Percentiles rank a stretch among this genome's conserved stretches.
These are phyloP conservation scores for Diaporthe amygdali DNA, from an alignment of 2,329 filamentous ascomycete species.

Conservation along the genomic window DNA sequence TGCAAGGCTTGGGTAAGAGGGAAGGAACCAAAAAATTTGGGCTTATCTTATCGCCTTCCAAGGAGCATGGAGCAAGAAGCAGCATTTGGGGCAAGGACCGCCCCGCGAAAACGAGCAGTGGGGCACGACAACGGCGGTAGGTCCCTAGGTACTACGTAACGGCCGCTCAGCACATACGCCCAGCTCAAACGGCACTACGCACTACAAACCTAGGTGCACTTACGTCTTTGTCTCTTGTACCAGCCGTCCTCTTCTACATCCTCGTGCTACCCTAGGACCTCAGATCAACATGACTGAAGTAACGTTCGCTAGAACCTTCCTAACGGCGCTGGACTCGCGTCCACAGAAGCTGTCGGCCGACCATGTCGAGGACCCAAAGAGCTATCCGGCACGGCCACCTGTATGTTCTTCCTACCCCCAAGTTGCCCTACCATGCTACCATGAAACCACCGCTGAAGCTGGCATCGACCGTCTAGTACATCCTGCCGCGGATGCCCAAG, in stretches of 20 bases:
- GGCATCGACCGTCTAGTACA: conserved; percentile 58
- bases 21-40: conserved; percentile 19
- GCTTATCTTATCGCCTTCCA: conserved; percentile 21
- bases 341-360: conserved; percentile 85
- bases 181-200: not conserved
- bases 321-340: conserved; percentile 78
- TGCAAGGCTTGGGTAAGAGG: not conserved
- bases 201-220: not conserved
- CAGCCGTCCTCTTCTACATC: not conserved
- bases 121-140: not conserved
- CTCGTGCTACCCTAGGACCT: not conserved
- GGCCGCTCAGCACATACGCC: not conserved
- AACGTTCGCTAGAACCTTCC: conserved; percentile 82
- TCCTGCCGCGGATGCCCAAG: conserved; percentile 71
- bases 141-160: conserved; percentile 22
- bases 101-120: conserved; percentile 12
- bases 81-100: conserved; percentile 2
- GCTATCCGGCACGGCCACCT: conserved; percentile 76
- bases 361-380: conserved; percentile 85
- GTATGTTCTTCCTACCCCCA: conserved; percentile 56
- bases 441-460: conserved; percentile 11
- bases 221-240: not conserved
- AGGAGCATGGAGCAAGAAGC: not conserved
- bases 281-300: conserved; percentile 75
- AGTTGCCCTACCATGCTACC: conserved; percentile 2